phyloP scores from a whole-genome alignment of 140 eudicot genomes.

The Erigeron philadelphicus region DNA sequence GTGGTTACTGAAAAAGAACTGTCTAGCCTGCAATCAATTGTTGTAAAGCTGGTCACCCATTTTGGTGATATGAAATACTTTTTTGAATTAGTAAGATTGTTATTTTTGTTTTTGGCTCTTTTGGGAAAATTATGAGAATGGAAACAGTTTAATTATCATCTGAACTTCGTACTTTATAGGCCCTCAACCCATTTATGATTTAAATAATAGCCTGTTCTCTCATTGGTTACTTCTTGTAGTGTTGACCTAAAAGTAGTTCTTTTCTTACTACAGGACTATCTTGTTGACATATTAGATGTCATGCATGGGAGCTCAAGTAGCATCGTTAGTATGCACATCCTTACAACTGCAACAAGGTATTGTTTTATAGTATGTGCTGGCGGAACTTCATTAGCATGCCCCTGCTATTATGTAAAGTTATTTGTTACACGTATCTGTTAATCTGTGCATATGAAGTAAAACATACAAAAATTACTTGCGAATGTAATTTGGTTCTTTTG shows the following conservation, averaged over 20 bases:
- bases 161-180: not conserved
- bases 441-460: not conserved
- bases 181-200: constrained; percentile 5
- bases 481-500: constrained; percentile 8
- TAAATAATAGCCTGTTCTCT: not conserved
- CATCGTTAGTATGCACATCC: constrained; percentile 58
- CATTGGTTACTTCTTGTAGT: constrained; percentile 2
- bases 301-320: constrained; percentile 74
- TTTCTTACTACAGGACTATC: constrained; percentile 53
- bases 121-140: constrained; percentile 5
- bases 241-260: constrained; percentile 10
- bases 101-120: constrained; percentile 17
- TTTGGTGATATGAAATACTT: constrained; percentile 46
- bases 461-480: not conserved
- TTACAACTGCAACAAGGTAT: constrained; percentile 66
- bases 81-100: constrained; percentile 50
- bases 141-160: not conserved
- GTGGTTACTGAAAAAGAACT: constrained; percentile 50
- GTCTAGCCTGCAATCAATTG: constrained; percentile 56
- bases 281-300: constrained; percentile 58
- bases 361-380: constrained; percentile 3
- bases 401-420: not conserved
- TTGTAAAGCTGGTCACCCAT: constrained; percentile 59
- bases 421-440: not conserved
- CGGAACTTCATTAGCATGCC: not conserved